Evolutionary conservation across 441 rosid genomes (phyloP).

Genomic region (Gossypium schwendimanii): DNA sequence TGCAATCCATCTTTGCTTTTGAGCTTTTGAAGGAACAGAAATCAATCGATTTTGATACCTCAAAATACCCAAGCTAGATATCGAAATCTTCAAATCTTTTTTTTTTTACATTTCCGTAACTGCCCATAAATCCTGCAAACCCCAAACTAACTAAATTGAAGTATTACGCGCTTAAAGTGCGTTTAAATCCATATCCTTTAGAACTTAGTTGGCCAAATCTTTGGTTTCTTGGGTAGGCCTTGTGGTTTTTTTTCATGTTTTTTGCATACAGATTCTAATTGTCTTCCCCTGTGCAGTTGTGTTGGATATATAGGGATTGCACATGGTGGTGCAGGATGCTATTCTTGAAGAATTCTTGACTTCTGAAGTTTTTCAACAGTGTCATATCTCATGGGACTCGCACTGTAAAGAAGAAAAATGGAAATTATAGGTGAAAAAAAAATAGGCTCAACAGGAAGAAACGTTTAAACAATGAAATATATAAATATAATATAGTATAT

Average conservation of each 20-base stretch:
- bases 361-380: slow-evolving; percentile 8
- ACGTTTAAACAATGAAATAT: slow-evolving; percentile 12
- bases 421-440: slow-evolving; percentile 17
- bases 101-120: too few relatives aligned
- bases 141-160: too few relatives aligned
- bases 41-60: neutral
- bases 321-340: slow-evolving; percentile 7
- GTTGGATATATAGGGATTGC: slow-evolving; percentile 9
- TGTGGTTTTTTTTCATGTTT: neutral
- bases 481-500: neutral
- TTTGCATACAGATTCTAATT: slow-evolving; percentile 21
- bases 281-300: slow-evolving; percentile 15
- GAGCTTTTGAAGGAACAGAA: neutral
- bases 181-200: too few relatives aligned
- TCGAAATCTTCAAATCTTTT: too few relatives aligned
- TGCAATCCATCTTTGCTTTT: neutral
- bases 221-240: neutral
- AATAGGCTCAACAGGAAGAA: neutral
- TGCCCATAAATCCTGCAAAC: too few relatives aligned
- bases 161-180: too few relatives aligned
- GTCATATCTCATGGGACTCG: slow-evolving; percentile 23
- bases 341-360: slow-evolving; percentile 1
- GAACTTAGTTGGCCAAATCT: neutral
- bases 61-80: neutral
- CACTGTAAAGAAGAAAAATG: slow-evolving; percentile 31